A percentile compares a stretch with the other conserved stretches of the same genome.
These are phyloP conservation scores for Prunus armeniaca DNA, from an alignment of 306 rosid genomes.

Conservation along the genomic window DNA sequence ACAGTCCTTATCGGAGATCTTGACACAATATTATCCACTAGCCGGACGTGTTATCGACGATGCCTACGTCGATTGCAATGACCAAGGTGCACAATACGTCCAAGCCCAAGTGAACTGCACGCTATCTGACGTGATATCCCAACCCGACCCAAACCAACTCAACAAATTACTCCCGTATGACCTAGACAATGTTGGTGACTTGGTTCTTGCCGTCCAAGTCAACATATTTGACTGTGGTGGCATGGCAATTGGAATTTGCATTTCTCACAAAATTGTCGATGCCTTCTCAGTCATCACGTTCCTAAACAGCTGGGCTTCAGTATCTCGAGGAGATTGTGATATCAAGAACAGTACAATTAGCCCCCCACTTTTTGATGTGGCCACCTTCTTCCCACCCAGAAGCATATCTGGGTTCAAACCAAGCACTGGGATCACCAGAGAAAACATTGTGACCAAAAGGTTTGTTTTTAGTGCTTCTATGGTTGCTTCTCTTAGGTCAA, in stretches of 20 bases:
- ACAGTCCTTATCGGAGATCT: slow-evolving; percentile 12
- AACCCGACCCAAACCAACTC: slow-evolving; percentile 12
- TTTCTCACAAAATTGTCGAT: slow-evolving; percentile 36
- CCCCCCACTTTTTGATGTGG: slow-evolving; percentile 13
- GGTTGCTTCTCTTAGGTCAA: slow-evolving; percentile 11
- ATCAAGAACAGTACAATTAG: background rate
- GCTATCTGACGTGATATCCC: background rate
- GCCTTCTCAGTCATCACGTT: slow-evolving; percentile 27
- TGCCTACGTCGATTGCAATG: slow-evolving; percentile 13
- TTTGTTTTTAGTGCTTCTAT: slow-evolving; percentile 22
- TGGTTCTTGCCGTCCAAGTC: slow-evolving; percentile 14
- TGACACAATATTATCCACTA: slow-evolving; percentile 20
- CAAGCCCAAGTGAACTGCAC: slow-evolving; percentile 13
- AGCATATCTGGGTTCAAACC: slow-evolving; percentile 7
- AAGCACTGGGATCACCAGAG: slow-evolving; percentile 11
- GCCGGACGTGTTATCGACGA: slow-evolving; percentile 20
- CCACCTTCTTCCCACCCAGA: slow-evolving; percentile 18
- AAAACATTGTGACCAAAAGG: slow-evolving; percentile 20
- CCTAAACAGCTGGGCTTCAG: slow-evolving; percentile 28
- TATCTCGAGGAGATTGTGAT: background rate
- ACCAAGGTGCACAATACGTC: slow-evolving; percentile 2
- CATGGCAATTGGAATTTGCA: slow-evolving; percentile 18
- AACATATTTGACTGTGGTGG: slow-evolving; percentile 34
- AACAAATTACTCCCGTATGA: slow-evolving; percentile 20
- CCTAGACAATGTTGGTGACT: slow-evolving; percentile 5